A percentile compares a stretch with the other conserved stretches of the same genome.
Conservation (phyloP, 108 stramenopile genomes). For the Nannochloropsis gaditana region DNA sequence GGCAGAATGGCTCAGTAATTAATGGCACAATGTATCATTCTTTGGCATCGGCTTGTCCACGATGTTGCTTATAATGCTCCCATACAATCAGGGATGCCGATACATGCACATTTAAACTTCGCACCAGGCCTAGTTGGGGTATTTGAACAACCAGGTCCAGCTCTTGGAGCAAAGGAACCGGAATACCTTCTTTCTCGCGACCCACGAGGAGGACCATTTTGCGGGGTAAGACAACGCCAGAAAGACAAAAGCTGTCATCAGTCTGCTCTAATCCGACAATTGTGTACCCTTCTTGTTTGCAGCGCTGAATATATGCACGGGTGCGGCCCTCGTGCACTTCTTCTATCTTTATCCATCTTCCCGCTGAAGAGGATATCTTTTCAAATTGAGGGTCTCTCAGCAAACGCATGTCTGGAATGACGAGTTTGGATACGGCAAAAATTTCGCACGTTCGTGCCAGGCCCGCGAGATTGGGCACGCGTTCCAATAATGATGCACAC, state of each 20-base stretch:
- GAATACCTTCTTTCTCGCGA: slow-evolving; percentile 87
- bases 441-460: slow-evolving; percentile 50
- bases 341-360: slow-evolving; percentile 45
- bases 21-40: slow-evolving; percentile 1
- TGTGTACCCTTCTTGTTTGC: slow-evolving; percentile 37
- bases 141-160: slow-evolving; percentile 91
- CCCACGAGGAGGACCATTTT: slow-evolving; percentile 75
- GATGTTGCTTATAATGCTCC: slow-evolving; percentile 74
- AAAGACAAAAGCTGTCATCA: slow-evolving; percentile 41
- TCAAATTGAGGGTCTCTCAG: slow-evolving; percentile 33
- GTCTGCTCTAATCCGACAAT: slow-evolving; percentile 47
- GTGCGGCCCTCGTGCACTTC: slow-evolving; percentile 26
- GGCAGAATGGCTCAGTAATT: neutral
- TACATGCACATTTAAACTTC: slow-evolving; percentile 92
- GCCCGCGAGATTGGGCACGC: slow-evolving; percentile 49
- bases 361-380: slow-evolving; percentile 39
- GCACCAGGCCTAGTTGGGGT: slow-evolving; percentile 87
- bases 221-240: slow-evolving; percentile 57
- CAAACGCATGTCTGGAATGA: slow-evolving; percentile 35
- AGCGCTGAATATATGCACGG: neutral
- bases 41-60: neutral
- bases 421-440: slow-evolving; percentile 44
- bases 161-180: slow-evolving; percentile 72
- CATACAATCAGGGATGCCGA: slow-evolving; percentile 79
- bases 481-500: neutral